A percentile compares a stretch with the other conserved stretches of the same genome.
Conservation (phyloP, 495 filamentous ascomycete species). For the Aspergillus coremiiformis region DNA sequence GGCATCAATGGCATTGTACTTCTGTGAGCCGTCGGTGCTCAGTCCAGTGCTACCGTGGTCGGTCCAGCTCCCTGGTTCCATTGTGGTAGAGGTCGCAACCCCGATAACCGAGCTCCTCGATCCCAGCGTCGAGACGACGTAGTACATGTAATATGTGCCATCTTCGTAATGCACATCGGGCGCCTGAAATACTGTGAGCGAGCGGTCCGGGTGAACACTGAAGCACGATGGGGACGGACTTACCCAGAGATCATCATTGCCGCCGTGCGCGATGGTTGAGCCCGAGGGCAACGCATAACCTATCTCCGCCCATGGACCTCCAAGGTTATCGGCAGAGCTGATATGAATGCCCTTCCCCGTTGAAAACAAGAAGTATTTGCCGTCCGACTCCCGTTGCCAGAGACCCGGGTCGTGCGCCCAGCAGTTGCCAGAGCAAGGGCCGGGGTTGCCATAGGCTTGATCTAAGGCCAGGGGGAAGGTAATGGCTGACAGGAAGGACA, state of each 20-base stretch:
- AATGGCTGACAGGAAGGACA: background rate
- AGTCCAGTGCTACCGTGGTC: constrained; percentile 46
- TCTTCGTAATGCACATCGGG: constrained; percentile 55
- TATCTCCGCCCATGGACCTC: constrained; percentile 56
- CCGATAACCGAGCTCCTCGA: constrained; percentile 58
- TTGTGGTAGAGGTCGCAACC: constrained; percentile 54
- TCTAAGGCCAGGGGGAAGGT: constrained; percentile 20
- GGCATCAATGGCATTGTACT: constrained; percentile 66
- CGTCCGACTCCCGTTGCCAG: constrained; percentile 54
- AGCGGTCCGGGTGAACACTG: background rate
- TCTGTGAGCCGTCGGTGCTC: constrained; percentile 30
- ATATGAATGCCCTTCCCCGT: constrained; percentile 56
- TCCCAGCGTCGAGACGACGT: constrained; percentile 58
- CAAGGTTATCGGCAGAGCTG: constrained; percentile 48
- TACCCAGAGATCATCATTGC: constrained; percentile 56
- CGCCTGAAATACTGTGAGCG: constrained; percentile 39
- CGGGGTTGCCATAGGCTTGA: constrained; percentile 43
- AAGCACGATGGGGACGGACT: background rate
- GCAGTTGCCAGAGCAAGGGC: constrained; percentile 53
- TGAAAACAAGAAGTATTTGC: constrained; percentile 66
- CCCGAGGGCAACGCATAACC: constrained; percentile 52
- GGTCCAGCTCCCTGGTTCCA: constrained; percentile 56
- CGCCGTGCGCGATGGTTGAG: constrained; percentile 47
- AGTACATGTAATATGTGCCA: constrained; percentile 62
- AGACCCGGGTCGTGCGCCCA: constrained; percentile 58